phyloP scores from a whole-genome alignment of 805 yeast genomes.

The Komagataella mondaviorum region DNA sequence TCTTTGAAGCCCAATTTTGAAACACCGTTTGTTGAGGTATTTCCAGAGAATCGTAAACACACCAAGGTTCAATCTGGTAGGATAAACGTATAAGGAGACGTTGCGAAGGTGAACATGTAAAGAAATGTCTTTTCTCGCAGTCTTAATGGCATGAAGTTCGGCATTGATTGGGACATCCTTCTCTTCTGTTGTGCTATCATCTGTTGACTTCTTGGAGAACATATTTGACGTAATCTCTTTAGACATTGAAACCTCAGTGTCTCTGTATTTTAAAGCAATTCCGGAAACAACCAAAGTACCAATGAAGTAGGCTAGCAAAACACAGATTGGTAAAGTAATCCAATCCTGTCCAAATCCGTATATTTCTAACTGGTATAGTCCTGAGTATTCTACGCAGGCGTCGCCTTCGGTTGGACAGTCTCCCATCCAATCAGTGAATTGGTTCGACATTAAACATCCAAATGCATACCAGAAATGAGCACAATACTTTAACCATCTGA shows the following conservation, averaged over 20 bases:
- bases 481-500: constrained; percentile 61
- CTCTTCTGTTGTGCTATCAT: neutral
- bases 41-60: constrained; percentile 1
- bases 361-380: constrained; percentile 30
- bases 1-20: neutral
- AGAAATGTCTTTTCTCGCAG: neutral
- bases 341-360: constrained; percentile 47
- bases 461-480: constrained; percentile 62
- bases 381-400: constrained; percentile 31
- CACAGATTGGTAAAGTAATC: constrained; percentile 44
- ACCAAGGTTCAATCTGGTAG: neutral
- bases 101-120: neutral
- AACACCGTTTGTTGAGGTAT: constrained; percentile 2
- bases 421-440: constrained; percentile 43
- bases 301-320: constrained; percentile 36
- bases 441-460: constrained; percentile 46
- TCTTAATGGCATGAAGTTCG: neutral
- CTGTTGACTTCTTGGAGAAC: neutral
- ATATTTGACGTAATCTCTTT: constrained; percentile 7
- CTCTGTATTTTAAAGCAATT: constrained; percentile 26
- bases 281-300: constrained; percentile 33
- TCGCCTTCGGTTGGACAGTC: constrained; percentile 29
- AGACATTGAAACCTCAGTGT: constrained; percentile 33
- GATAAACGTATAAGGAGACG: neutral
- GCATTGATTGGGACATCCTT: neutral